Evolutionary conservation across 176 grass and related monocot species (phyloP), one percentile per base, ranked within the genome.

Genomic region (Alloteropsis semialata): DNA sequence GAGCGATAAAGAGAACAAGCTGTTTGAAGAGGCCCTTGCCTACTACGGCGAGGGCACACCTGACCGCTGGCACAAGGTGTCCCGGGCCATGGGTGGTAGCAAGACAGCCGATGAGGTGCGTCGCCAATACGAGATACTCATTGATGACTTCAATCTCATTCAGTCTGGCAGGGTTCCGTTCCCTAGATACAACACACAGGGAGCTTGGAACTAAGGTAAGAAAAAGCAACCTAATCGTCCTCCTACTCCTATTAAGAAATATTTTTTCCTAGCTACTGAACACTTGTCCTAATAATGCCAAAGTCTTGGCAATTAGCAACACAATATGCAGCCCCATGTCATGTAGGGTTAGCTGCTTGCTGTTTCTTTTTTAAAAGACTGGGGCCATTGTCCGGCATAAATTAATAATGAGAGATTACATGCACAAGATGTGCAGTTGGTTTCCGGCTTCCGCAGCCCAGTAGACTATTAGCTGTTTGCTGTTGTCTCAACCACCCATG

Each of bases 11-110:
- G 89, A 98, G 79, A 91, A 98, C 82, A 98, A 98, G 87, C 84
- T 86, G 73, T 98, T 98, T 28, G 96, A 98, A 82, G 81, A 92
- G 84, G 92, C 82, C 12, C 85, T 98, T 33, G 92, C 96, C 3
- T 82, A 75, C 68, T 91, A 91, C 5, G 82, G 88, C 44, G 86
- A 94, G 72, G 96, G 73, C 70, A 95, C 96, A 5, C 92, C 92
- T 10, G 92, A 98, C 67, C 92, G 89, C 62, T 98, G 92, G 92
- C 84, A 86, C 59, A 95, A 98, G 77, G 91, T 98, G 42, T 90
- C 96, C 10, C 88, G 87, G 2, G 88, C 89, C 70, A 85, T 98
- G 73, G 91, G 91, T 16, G 88, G 92, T 15, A 94, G 76, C 46
- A 98, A 79, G 88, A 89, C 96, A 1, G 91, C 87, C 0, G 96